These are phyloP conservation scores for Exophiala calicioides DNA, from an alignment of 2,329 filamentous ascomycete species.

Conservation along the genomic window DNA sequence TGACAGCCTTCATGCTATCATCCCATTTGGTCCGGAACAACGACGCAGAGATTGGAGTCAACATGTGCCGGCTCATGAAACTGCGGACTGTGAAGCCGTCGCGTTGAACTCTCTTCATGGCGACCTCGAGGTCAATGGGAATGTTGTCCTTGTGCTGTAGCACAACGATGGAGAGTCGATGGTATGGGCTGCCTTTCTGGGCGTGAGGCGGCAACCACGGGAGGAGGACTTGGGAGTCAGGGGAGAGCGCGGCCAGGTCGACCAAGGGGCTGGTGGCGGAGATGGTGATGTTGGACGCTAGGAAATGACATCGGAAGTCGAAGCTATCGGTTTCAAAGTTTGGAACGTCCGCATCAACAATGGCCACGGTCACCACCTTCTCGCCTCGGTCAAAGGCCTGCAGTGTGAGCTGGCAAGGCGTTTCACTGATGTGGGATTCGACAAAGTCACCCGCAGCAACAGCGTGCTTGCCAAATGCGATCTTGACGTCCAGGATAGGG, in stretches of 20 bases:
- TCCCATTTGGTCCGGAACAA: constrained; percentile 92
- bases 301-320: constrained; percentile 79
- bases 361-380: constrained; percentile 78
- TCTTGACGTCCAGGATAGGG: constrained; percentile 74
- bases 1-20: constrained; percentile 80
- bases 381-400: constrained; percentile 82
- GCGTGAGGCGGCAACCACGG: constrained; percentile 85
- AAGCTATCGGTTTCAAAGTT: constrained; percentile 74
- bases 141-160: constrained; percentile 72
- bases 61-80: constrained; percentile 68
- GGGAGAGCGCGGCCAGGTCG: constrained; percentile 63
- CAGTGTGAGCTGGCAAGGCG: constrained; percentile 72
- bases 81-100: constrained; percentile 74
- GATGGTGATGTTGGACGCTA: constrained; percentile 73
- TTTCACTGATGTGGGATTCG: constrained; percentile 70
- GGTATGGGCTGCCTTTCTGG: constrained; percentile 88
- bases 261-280: constrained; percentile 62
- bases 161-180: constrained; percentile 80
- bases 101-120: constrained; percentile 58
- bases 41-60: constrained; percentile 76
- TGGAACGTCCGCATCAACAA: constrained; percentile 90
- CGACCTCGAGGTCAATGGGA: constrained; percentile 58
- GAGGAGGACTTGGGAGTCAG: constrained; percentile 65
- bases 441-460: constrained; percentile 78
- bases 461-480: constrained; percentile 73